Evolutionary conservation across 306 rosid species (phyloP), one percentile per base, ranked within the genome.

Genomic region (Herpetospermum pedunculosum): DNA sequence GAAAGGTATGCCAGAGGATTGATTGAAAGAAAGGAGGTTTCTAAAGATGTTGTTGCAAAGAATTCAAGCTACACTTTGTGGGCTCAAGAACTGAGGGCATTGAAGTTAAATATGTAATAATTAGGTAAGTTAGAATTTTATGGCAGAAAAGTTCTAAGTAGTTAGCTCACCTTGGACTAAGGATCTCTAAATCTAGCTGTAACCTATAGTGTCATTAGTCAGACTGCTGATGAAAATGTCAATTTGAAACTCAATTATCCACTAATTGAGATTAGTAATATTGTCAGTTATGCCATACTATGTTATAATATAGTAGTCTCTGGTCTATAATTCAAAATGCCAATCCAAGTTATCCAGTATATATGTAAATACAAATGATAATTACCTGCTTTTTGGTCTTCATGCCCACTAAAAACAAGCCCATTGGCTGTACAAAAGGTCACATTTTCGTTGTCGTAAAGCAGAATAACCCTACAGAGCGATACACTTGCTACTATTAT

Each of bases 31-130:
- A 86, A 77, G 79, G 91, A 94, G 64, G 97, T 94, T 18, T 89
- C 97, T 0, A n/a, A 23, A 76, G 98, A 94, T 28, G 97, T 88
- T 55, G 48, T 91, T 1, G 87, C 90, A 12, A 88, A 82, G 78
- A 86, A 91, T 50, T 91, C 97, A 40, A 91, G 96, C 83, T 94
- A 94, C 57, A 83, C 82, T 67, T 16, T 46, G 43, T 91, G 88
- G 88, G 76, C 80, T 30, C 76, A 79, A 77, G 90, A 91, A 46
- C 78, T 81, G 38, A 81, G 70, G 71, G 86, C 78, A 53, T 4
- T 88, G 72, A 86, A 68, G 76, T 76, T 83, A 54, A 81, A 76
- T 23, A 30, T 77, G 83, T 74, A 72, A 65, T 50, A 57, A 69
- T 49, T 14, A 38, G 15, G n/a, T 65, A 67, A 67, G 53, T 12